A percentile compares a stretch with the other conserved stretches of the same genome.
Evolutionary conservation across 768 basidiomycete genomes (phyloP).

Genomic region (Phallus indusiatus): DNA sequence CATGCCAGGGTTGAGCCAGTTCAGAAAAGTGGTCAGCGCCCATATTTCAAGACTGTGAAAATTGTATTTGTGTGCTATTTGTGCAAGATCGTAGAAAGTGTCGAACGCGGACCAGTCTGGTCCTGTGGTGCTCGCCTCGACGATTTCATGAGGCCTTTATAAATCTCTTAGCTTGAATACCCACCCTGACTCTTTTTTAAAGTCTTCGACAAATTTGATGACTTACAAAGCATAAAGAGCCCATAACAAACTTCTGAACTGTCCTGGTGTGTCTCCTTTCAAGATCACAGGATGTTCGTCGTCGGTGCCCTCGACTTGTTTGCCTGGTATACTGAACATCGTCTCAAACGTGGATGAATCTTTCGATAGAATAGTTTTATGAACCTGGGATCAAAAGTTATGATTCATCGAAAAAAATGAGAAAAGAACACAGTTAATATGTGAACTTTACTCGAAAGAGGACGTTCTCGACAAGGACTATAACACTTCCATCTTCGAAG

Average conservation of each 20-base stretch:
- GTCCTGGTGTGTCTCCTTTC: slow-evolving; percentile 48
- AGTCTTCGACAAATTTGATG: too few relatives aligned
- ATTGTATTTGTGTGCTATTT: slow-evolving; percentile 61
- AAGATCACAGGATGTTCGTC: slow-evolving; percentile 60
- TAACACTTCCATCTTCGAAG: slow-evolving; percentile 58
- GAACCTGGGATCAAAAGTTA: neutral
- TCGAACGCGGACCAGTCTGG: slow-evolving; percentile 32
- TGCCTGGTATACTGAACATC: slow-evolving; percentile 48
- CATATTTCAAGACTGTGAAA: slow-evolving; percentile 69
- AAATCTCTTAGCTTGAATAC: too few relatives aligned
- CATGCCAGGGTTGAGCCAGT: slow-evolving; percentile 46
- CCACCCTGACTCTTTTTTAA: too few relatives aligned
- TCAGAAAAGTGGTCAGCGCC: slow-evolving; percentile 65
- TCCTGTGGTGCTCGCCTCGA: slow-evolving; percentile 30
- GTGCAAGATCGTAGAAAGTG: slow-evolving; percentile 51
- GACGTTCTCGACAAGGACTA: slow-evolving; percentile 51
- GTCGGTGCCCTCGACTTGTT: slow-evolving; percentile 43
- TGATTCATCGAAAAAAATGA: neutral
- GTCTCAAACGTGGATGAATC: slow-evolving; percentile 56
- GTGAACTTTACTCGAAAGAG: slow-evolving; percentile 50
- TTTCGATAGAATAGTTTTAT: slow-evolving; percentile 33
- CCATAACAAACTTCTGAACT: slow-evolving; percentile 70
- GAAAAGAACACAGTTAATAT: neutral
- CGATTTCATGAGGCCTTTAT: slow-evolving; percentile 57
- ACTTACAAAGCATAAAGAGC: slow-evolving; percentile 67